Percentiles rank a stretch among this genome's conserved stretches.
Evolutionary conservation across 331 rosid genomes (phyloP).

Genomic region (Spiraea crenata): DNA sequence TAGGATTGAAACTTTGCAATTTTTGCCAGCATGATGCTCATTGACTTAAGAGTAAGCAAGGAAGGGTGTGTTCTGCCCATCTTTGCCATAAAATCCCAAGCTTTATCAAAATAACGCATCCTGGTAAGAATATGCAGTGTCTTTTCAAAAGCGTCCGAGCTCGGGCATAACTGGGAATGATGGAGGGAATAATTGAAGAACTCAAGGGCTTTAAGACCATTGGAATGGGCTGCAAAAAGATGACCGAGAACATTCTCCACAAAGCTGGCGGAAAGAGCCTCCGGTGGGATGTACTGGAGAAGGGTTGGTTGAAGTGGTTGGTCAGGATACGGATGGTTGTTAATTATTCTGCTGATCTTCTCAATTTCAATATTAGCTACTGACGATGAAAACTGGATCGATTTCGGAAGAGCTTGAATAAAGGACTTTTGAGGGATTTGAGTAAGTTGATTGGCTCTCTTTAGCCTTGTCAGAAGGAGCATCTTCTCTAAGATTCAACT

Average conservation of each 20-base stretch:
- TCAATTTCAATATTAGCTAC: constrained; percentile 35
- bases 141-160: constrained; percentile 61
- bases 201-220: constrained; percentile 83
- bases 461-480: constrained; percentile 25
- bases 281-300: constrained; percentile 44
- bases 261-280: constrained; percentile 37
- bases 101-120: constrained; percentile 77
- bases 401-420: constrained; percentile 11
- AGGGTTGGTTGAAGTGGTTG: constrained; percentile 71
- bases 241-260: constrained; percentile 57
- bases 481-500: constrained; percentile 17
- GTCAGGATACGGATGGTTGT: constrained; percentile 70
- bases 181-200: constrained; percentile 57
- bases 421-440: constrained; percentile 19
- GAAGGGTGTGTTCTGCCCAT: constrained; percentile 40
- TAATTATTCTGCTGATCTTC: constrained; percentile 55
- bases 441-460: constrained; percentile 15
- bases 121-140: constrained; percentile 71
- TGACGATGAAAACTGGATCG: constrained; percentile 12
- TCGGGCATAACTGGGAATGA: constrained; percentile 38
- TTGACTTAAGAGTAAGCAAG: constrained; percentile 70
- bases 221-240: constrained; percentile 74
- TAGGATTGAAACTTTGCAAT: constrained; percentile 63
- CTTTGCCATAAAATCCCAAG: constrained; percentile 67
- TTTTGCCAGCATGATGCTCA: constrained; percentile 76